phyloP scores from a whole-genome alignment of 345 rosid species.

The Odontarrhena argentea region DNA sequence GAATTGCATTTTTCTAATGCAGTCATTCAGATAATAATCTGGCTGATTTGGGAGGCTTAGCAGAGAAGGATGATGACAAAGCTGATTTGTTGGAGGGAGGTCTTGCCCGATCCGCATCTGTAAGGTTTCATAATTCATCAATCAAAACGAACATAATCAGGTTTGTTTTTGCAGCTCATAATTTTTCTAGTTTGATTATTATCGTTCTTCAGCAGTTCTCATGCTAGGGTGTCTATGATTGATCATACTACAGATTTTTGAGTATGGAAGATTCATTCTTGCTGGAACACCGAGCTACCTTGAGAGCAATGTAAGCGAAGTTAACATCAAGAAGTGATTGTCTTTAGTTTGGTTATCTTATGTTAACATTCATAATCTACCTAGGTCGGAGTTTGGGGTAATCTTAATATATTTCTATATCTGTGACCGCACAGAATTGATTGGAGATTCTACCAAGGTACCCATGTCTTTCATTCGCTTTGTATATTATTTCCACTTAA shows the following conservation, averaged over 20 bases:
- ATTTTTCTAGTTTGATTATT: conserved; percentile 13
- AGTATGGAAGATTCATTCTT: conserved; percentile 90
- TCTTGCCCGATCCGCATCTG: conserved; percentile 72
- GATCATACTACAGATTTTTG: conserved; percentile 59
- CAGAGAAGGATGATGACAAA: conserved; percentile 76
- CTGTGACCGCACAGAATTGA: conserved; percentile 74
- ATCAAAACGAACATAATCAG: conserved; percentile 74
- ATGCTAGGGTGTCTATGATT: conserved; percentile 19
- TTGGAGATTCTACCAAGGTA: conserved; percentile 88
- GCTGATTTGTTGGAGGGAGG: conserved; percentile 94
- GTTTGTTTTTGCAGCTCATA: conserved; percentile 43
- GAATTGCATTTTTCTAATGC: conserved; percentile 38
- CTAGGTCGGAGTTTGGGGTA: conserved; percentile 87
- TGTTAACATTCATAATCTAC: conserved; percentile 31
- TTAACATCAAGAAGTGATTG: background rate
- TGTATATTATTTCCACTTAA: background rate
- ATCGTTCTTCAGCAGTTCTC: conserved; percentile 13
- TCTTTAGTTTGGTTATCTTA: background rate
- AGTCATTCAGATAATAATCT: conserved; percentile 93
- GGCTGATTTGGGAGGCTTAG: conserved; percentile 66
- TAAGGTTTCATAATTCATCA: conserved; percentile 61
- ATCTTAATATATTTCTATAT: conserved; percentile 73
- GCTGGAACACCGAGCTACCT: conserved; percentile 80
- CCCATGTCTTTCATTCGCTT: conserved; percentile 7
- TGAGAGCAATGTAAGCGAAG: conserved; percentile 80